Conservation (phyloP, 148 eudicot species). For the Chenopodium suecicum region DNA sequence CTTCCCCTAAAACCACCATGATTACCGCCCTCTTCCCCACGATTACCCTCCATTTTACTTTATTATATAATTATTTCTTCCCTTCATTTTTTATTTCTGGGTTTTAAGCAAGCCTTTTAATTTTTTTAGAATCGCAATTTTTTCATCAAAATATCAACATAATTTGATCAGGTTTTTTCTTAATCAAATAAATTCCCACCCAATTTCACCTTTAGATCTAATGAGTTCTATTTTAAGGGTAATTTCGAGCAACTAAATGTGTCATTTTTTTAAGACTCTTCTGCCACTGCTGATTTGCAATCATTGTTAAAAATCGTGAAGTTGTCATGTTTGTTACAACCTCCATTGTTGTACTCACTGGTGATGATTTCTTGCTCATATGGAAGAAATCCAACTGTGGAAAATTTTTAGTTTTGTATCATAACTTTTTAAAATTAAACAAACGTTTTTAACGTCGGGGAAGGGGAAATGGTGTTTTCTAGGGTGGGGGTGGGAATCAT, state of each 20-base stretch:
- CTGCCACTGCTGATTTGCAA: slow-evolving; percentile 21
- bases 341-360: slow-evolving; percentile 64
- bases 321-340: slow-evolving; percentile 60
- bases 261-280: slow-evolving; percentile 34
- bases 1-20: no score
- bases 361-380: slow-evolving; percentile 36
- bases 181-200: slow-evolving; percentile 46
- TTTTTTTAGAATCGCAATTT: neutral
- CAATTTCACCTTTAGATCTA: slow-evolving; percentile 72
- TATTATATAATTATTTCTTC: neutral
- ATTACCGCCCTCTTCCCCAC: no score
- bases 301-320: slow-evolving; percentile 59
- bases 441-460: no score
- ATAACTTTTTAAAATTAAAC: no score
- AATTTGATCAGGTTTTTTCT: no score
- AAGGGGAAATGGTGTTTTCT: no score
- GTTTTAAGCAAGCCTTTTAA: neutral
- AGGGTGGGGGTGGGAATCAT: no score
- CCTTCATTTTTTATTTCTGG: neutral
- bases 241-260: slow-evolving; percentile 48
- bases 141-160: neutral
- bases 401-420: no score
- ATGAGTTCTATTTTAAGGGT: slow-evolving; percentile 53
- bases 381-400: no score
- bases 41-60: neutral